Base-by-base conservation (phyloP, 164 flowering plant species). In the Euptelea pleiosperma region DNA sequence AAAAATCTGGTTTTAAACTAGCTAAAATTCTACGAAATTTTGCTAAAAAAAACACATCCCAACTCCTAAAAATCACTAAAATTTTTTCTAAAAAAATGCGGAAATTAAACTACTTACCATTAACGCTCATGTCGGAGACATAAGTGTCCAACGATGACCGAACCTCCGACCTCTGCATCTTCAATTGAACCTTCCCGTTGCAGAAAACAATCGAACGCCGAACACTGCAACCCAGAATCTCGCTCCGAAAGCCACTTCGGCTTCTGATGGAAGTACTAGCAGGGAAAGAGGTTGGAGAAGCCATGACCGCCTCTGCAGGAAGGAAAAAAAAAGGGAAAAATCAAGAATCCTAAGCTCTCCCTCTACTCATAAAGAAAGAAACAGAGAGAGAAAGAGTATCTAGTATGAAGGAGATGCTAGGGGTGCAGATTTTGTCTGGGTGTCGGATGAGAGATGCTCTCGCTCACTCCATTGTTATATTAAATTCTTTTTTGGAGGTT, bases 121-220 rank as follows among this genome's bases (percentile, higher is more conserved):
- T 88, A 52, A 65, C 68, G 10, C 93, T 70, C 98, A 91, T 91
- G 49, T 91, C 91, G 14, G 98, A 87, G 40, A 88, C 88, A 65
- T 83, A 66, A 1, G 76, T 30, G 35, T 87, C 96, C 78, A 91
- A 71, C 48, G 92, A 79, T 6, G 79, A 72, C 15, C 82, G 74
- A 64, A 75, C 70, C 40, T 55, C 63, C 35, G 40, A 31, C 61
- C 65, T 82, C 57, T 50, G 77, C 56, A 24, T 15, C 73, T 44
- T 82, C 59, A 70, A 15, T 22, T 37, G 72, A 31, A 62, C 14
- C 49, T 57, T 39, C n/a, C 41, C 42, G 18, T 37, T 15, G 12
- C 33, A 40, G 15, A n/a, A 24, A 37, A 45, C 33, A 21, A 34
- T 21, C n/a, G 52, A 54, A n/a, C 69, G 60, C 15, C 70, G 31